Conservation (phyloP, 306 rosid species). For the Castanea sativa region DNA sequence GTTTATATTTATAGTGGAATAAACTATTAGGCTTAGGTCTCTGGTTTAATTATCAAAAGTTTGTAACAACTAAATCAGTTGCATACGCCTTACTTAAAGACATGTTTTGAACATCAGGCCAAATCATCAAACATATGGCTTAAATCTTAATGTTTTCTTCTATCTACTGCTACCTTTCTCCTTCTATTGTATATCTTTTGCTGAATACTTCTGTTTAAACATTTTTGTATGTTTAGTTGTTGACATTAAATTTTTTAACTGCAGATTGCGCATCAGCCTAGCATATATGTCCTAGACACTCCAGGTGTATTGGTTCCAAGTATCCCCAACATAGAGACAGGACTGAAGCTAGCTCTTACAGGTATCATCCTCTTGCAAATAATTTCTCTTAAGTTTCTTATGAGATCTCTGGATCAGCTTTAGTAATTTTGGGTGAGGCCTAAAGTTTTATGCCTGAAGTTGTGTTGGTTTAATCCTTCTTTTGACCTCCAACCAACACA, state of each 20-base stretch:
- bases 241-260: constrained; percentile 16
- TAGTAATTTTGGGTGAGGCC: neutral
- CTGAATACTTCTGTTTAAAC: neutral
- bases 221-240: neutral
- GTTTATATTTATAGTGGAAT: neutral
- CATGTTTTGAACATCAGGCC: neutral
- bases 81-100: neutral
- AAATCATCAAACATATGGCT: neutral
- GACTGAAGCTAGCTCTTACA: constrained; percentile 89
- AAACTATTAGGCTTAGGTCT: neutral
- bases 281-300: constrained; percentile 88
- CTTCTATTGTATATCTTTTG: neutral
- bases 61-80: neutral
- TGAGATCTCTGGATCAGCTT: neutral
- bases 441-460: neutral
- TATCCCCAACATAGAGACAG: constrained; percentile 84
- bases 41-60: neutral
- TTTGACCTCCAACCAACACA: neutral
- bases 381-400: neutral
- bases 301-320: constrained; percentile 97
- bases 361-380: constrained; percentile 38
- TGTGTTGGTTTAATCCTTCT: neutral
- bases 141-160: neutral
- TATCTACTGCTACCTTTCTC: neutral
- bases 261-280: constrained; percentile 92